phyloP scores from a whole-genome alignment of 768 basidiomycete species.

The Cyathus striatus region DNA sequence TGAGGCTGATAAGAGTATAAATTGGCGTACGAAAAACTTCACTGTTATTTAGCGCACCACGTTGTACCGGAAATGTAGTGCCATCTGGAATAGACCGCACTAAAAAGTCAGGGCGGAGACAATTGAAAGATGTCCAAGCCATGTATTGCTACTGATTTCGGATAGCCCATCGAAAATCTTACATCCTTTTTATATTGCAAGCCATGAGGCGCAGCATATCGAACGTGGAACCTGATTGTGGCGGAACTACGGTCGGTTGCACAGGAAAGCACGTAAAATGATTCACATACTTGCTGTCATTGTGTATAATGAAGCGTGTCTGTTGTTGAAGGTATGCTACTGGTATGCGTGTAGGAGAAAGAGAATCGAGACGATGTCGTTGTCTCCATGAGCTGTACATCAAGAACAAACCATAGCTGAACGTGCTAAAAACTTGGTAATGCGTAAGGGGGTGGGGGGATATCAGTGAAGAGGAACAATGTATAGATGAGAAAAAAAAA shows the following conservation, averaged over 20 bases:
- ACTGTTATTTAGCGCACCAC: slow-evolving; percentile 44
- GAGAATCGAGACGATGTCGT: slow-evolving; percentile 13
- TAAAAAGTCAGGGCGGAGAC: slow-evolving; percentile 47
- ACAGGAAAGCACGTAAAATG: slow-evolving; percentile 1
- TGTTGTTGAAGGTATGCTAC: slow-evolving; percentile 17
- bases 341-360: not conserved
- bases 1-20: slow-evolving; percentile 3
- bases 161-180: slow-evolving; percentile 12
- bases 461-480: slow-evolving; percentile 30
- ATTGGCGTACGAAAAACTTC: slow-evolving; percentile 56
- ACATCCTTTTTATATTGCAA: slow-evolving; percentile 2
- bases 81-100: slow-evolving; percentile 52
- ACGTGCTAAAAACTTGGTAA: too few relatives aligned
- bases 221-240: slow-evolving; percentile 2
- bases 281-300: not conserved
- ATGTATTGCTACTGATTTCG: slow-evolving; percentile 24
- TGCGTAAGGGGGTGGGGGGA: slow-evolving; percentile 14
- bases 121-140: slow-evolving; percentile 34
- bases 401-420: too few relatives aligned
- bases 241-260: too few relatives aligned
- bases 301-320: slow-evolving; percentile 11
- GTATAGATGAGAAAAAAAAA: slow-evolving; percentile 24
- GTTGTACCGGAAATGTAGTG: slow-evolving; percentile 43
- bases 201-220: slow-evolving; percentile 14
- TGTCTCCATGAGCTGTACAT: too few relatives aligned